Evolutionary conservation across 257 asterid genomes (phyloP).

Genomic region (Echites panduratus): DNA sequence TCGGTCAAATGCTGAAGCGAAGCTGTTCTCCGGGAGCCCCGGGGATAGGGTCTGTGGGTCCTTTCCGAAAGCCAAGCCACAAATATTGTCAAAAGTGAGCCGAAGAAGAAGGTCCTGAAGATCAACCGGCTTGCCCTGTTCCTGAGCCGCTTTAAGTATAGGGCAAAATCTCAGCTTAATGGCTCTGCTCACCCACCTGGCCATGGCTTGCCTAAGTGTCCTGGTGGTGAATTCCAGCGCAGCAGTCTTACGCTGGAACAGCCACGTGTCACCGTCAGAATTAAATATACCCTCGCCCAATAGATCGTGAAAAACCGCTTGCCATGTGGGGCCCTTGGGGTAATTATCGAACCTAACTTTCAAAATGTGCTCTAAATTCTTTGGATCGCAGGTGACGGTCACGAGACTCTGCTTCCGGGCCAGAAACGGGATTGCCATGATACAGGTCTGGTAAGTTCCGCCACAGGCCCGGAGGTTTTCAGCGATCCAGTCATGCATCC

Average conservation of each 20-base stretch:
- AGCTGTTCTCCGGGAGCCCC: slow-evolving; percentile 39
- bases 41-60: slow-evolving; percentile 49
- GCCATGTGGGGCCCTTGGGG: slow-evolving; percentile 69
- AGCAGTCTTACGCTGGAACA: slow-evolving; percentile 60
- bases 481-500: slow-evolving; percentile 62
- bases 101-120: slow-evolving; percentile 49
- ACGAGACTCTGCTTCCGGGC: slow-evolving; percentile 59
- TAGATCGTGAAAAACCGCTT: slow-evolving; percentile 58
- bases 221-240: slow-evolving; percentile 59
- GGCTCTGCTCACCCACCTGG: slow-evolving; percentile 60
- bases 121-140: slow-evolving; percentile 34
- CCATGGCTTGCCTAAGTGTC: slow-evolving; percentile 60
- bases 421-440: slow-evolving; percentile 38
- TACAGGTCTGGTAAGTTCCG: slow-evolving; percentile 60
- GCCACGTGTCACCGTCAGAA: slow-evolving; percentile 67
- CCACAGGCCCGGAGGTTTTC: slow-evolving; percentile 48
- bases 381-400: slow-evolving; percentile 66
- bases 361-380: slow-evolving; percentile 53
- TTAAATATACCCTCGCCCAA: slow-evolving; percentile 55
- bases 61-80: slow-evolving; percentile 60
- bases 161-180: slow-evolving; percentile 47
- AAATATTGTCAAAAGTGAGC: slow-evolving; percentile 59
- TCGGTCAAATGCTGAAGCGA: slow-evolving; percentile 46
- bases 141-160: slow-evolving; percentile 37
- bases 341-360: slow-evolving; percentile 50